phyloP scores from a whole-genome alignment of 1,284 basidiomycete species.

The Athelia psychrophila region DNA sequence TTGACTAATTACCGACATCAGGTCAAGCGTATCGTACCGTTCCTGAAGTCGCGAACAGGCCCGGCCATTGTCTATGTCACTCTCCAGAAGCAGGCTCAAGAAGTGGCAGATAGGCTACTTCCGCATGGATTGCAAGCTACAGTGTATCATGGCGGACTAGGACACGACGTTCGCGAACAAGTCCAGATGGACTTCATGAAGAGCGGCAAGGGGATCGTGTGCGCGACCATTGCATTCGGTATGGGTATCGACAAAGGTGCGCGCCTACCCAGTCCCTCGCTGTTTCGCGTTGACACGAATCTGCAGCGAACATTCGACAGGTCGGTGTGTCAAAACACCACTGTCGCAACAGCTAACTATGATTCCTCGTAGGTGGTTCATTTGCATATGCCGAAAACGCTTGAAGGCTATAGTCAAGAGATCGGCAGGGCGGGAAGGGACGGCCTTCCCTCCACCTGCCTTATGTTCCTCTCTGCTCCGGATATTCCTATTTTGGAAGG shows the following conservation, averaged over 20 bases:
- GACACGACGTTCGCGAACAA: constrained; percentile 48
- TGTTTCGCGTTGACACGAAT: constrained; percentile 3
- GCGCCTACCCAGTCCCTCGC: neutral
- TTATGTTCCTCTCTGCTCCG: constrained; percentile 44
- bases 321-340: constrained; percentile 12
- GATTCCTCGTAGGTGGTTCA: constrained; percentile 58
- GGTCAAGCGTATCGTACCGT: constrained; percentile 39
- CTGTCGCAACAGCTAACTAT: too few species aligned
- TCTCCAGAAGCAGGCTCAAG: constrained; percentile 62
- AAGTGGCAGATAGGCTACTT: constrained; percentile 50
- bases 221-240: constrained; percentile 70
- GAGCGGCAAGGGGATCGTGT: constrained; percentile 61
- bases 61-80: constrained; percentile 70
- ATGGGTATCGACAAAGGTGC: constrained; percentile 71
- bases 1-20: too few species aligned
- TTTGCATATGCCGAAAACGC: constrained; percentile 61
- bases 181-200: constrained; percentile 66
- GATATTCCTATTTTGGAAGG: constrained; percentile 44
- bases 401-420: constrained; percentile 72
- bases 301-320: constrained; percentile 28
- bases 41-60: constrained; percentile 42
- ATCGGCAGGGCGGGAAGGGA: constrained; percentile 77
- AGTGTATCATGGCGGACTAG: constrained; percentile 73
- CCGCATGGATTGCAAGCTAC: constrained; percentile 45
- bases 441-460: constrained; percentile 56